Evolutionary conservation across 2,329 filamentous ascomycete genomes (phyloP).

Genomic region (Exophiala xenobiotica): DNA sequence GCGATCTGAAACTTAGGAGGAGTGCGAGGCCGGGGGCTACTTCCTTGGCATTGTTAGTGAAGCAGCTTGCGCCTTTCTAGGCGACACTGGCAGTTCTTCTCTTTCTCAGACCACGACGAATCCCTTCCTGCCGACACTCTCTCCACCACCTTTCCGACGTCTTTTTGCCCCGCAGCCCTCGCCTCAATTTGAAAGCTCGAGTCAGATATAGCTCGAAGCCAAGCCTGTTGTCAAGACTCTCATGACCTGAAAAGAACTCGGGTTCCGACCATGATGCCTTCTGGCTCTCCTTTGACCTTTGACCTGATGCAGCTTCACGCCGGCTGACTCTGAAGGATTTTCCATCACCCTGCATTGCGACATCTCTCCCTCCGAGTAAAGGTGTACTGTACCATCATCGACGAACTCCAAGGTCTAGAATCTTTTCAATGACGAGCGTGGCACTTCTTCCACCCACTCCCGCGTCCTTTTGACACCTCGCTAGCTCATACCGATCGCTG

Average conservation of each 20-base stretch:
- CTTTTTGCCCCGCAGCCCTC: conserved; percentile 21
- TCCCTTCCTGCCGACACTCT: conserved; percentile 1
- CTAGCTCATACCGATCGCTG: conserved; percentile 8
- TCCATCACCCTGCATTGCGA: neutral
- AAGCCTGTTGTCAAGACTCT: conserved; percentile 17
- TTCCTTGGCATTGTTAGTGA: neutral
- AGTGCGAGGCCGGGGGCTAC: too few species aligned
- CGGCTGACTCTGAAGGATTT: conserved; percentile 18
- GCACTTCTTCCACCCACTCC: conserved; percentile 6
- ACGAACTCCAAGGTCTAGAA: conserved; percentile 7
- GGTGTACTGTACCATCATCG: neutral
- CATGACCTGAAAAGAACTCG: conserved; percentile 11
- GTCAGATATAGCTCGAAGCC: conserved; percentile 18
- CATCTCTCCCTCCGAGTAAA: neutral
- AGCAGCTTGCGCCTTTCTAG: neutral
- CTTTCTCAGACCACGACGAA: neutral
- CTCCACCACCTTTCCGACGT: conserved; percentile 12
- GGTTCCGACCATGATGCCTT: conserved; percentile 19
- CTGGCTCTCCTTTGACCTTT: conserved; percentile 16
- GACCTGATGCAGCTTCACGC: conserved; percentile 30
- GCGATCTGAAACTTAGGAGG: too few species aligned
- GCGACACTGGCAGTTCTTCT: neutral
- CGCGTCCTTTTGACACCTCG: conserved; percentile 3
- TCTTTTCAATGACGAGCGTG: conserved; percentile 18
- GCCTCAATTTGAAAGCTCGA: conserved; percentile 23